Evolutionary conservation across 2,329 filamentous ascomycete species (phyloP).

Genomic region (Colletotrichum sp.): DNA sequence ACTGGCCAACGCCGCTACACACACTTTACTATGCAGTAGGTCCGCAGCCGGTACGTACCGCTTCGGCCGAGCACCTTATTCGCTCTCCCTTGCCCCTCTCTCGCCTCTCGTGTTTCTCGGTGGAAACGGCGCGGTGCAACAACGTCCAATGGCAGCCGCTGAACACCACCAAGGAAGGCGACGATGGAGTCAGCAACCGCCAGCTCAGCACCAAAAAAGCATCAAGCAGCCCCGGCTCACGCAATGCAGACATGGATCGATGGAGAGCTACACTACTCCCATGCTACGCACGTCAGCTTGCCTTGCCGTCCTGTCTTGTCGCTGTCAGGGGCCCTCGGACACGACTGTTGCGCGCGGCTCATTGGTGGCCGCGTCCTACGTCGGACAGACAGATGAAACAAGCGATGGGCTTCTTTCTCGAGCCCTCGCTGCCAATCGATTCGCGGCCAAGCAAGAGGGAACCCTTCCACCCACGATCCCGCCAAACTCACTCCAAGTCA

Average conservation of each 20-base stretch:
- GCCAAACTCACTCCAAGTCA: neutral
- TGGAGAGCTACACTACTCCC: neutral
- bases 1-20: neutral
- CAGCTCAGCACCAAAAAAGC: constrained; percentile 8
- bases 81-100: neutral
- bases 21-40: neutral
- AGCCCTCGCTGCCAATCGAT: constrained; percentile 9
- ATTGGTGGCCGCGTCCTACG: constrained; percentile 9
- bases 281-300: constrained; percentile 14
- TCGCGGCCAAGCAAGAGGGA: neutral
- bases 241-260: neutral
- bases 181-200: neutral
- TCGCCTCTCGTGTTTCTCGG: neutral
- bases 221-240: neutral
- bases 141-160: neutral
- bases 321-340: neutral
- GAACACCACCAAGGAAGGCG: neutral
- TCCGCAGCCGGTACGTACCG: neutral
- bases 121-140: neutral
- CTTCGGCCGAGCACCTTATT: neutral
- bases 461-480: neutral
- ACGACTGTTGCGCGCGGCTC: constrained; percentile 12
- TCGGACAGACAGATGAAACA: constrained; percentile 12
- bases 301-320: neutral
- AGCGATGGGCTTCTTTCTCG: constrained; percentile 2